Evolutionary conservation across 352 stramenopile genomes (phyloP), one percentile per base, ranked within the genome.

Genomic region (Globisporangium abappressorium): DNA sequence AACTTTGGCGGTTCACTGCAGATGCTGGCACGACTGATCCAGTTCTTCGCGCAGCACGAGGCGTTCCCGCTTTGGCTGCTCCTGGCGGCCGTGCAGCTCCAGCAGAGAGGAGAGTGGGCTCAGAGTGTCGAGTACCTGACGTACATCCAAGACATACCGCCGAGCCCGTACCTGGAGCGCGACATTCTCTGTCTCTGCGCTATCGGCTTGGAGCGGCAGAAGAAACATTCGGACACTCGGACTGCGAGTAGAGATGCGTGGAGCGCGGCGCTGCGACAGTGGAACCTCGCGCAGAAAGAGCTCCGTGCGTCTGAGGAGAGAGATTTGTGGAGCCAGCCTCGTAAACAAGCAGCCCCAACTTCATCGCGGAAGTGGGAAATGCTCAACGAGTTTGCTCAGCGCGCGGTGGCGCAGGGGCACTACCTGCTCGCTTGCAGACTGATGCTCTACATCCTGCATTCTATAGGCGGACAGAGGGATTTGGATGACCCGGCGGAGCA

Each of bases 151-250:
- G 84, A 92, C 46, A 71, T 88, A 0, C 73, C 74, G 0, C 82
- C 80, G 20, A 11, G 67, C 12, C 79, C 80, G 18, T 92, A 90
- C 49, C 36, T 80, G 11, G 84, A 92, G 70, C 72, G 80, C 2
- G 84, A 92, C 43, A 79, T 90, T 2, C 70, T 92, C 9, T 71
- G 65, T 24, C 60, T 92, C 30, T 87, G 77, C 61, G 84, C 84
- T 0, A 86, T 92, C 24, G 72, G 79, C 0, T 81, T 81, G 33
- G 81, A 89, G 62, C 74, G 66, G 11, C 56, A 75, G 9, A 51
- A 33, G 34, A 18, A 59, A 28, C 15, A 72, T 66, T 15, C 49
- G n/a, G 20, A 33, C 1, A 55, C 64, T 28, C 46, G 64, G 2
- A 7, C 64, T 2, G 71, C 74, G 1, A 77, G 65, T 14, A 53